These are phyloP conservation scores for Trichoderma asperellum DNA, from an alignment of 2,329 filamentous ascomycete species.

Conservation along the genomic window DNA sequence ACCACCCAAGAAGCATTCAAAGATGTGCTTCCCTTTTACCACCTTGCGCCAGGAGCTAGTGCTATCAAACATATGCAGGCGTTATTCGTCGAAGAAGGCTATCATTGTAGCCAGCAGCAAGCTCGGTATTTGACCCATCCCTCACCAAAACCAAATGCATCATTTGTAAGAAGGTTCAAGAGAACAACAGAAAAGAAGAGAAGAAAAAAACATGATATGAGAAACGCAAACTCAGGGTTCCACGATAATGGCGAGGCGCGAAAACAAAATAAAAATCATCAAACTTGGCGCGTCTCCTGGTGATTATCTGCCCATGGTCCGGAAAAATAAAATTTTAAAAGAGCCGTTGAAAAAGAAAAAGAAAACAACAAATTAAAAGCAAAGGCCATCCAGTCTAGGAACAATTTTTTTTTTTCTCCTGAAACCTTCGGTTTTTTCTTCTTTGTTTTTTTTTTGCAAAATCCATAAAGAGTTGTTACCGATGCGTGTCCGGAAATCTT, in stretches of 20 bases:
- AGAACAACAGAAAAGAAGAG: constrained; percentile 26
- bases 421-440: constrained; percentile 5
- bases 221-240: constrained; percentile 11
- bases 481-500: constrained; percentile 25
- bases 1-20: constrained; percentile 31
- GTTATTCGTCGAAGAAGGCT: constrained; percentile 41
- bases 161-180: constrained; percentile 23
- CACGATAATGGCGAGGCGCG: constrained; percentile 11
- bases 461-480: constrained; percentile 31
- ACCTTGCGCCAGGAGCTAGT: constrained; percentile 38
- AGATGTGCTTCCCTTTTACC: constrained; percentile 38
- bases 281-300: constrained; percentile 25
- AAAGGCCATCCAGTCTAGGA: constrained; percentile 24
- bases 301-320: constrained; percentile 25
- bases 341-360: not conserved
- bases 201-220: not conserved
- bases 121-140: constrained; percentile 34
- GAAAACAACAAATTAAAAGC: not conserved
- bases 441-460: constrained; percentile 12
- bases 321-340: constrained; percentile 10
- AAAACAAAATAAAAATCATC: constrained; percentile 10
- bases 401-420: not conserved
- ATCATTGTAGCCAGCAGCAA: constrained; percentile 36
- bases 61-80: constrained; percentile 40
- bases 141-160: constrained; percentile 29